A percentile compares a stretch with the other conserved stretches of the same genome.
phyloP scores from a whole-genome alignment of 2,329 filamentous ascomycete species.

The Tolypocladium amazonense region DNA sequence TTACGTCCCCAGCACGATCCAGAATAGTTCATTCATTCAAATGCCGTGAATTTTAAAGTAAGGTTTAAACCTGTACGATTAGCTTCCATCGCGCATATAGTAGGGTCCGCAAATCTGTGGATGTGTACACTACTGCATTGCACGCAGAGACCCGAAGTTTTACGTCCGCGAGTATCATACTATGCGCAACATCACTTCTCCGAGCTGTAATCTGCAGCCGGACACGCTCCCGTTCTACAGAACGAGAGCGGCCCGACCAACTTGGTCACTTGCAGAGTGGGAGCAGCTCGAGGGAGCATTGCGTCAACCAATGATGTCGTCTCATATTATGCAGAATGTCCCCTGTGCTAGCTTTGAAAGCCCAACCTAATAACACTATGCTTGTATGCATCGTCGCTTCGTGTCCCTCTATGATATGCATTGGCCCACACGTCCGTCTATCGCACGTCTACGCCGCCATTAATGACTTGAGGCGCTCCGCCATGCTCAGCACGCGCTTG shows the following conservation, averaged over 20 bases:
- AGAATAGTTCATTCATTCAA: too few relatives aligned
- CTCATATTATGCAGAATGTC: background rate
- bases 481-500: conserved; percentile 47
- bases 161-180: too few relatives aligned
- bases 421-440: background rate
- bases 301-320: background rate
- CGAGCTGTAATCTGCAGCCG: too few relatives aligned
- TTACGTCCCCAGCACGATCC: too few relatives aligned
- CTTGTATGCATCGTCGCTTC: background rate
- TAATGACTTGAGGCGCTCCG: conserved; percentile 22
- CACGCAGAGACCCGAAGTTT: too few relatives aligned
- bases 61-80: too few relatives aligned
- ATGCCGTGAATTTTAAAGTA: too few relatives aligned
- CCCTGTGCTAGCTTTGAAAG: background rate
- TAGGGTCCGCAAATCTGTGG: too few relatives aligned
- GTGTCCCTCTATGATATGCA: background rate
- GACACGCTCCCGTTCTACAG: background rate
- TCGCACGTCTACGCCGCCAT: background rate
- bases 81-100: too few relatives aligned
- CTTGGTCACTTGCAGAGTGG: background rate
- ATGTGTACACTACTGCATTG: too few relatives aligned
- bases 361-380: background rate
- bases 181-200: too few relatives aligned
- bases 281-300: background rate
- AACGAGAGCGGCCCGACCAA: background rate